Base-by-base conservation (phyloP, 352 stramenopile species). In the Pythium pyrilobum region DNA sequence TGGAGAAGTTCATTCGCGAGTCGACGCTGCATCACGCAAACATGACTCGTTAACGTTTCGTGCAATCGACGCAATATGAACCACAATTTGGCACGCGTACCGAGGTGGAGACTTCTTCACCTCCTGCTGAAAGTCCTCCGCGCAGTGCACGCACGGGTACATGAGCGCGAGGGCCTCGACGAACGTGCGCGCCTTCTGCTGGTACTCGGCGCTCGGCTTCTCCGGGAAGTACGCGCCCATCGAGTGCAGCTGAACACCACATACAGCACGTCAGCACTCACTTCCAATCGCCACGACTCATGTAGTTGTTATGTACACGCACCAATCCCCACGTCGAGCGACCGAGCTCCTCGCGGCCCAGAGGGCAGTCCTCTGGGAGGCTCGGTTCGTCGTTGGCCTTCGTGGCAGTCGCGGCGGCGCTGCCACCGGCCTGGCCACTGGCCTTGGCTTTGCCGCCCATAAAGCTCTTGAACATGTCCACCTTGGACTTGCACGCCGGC, bases 161-260 rank as follows among this genome's bases (percentile, higher is more conserved):
- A 99, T 97, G 57, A 86, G 74, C 28, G 94, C 92, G 32, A 99
- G 67, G 18, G 89, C 79, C 37, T 91, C 66, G 20, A 99, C 72
- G 55, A 99, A 97, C 20, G 78, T 80, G 37, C 66, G 85, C 48
- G 96, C 91, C 46, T 92, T 87, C 28, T 81, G 38, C 65, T 98
- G 77, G 60, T 98, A 90, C 48, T 97, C 80, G 8, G 62, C 45
- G 0, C 87, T 91, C 32, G 96, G 96, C 48, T 95, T 87, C 16
- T 99, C 92, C 1, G 96, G 96, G 78, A 98, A 99, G 78, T 98
- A 98, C 33, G 96, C 93, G 13, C 94, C 93, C 74, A 94, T 97
- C 12, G 89, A 96, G 59, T 97, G 91, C 36, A 97, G 69, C 85
- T 96, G 7, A 11, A 52, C 9, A 54, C 6, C n/a, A 46, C 5